Conservation (phyloP, 345 rosid genomes). For the Eucalyptus coolabah region DNA sequence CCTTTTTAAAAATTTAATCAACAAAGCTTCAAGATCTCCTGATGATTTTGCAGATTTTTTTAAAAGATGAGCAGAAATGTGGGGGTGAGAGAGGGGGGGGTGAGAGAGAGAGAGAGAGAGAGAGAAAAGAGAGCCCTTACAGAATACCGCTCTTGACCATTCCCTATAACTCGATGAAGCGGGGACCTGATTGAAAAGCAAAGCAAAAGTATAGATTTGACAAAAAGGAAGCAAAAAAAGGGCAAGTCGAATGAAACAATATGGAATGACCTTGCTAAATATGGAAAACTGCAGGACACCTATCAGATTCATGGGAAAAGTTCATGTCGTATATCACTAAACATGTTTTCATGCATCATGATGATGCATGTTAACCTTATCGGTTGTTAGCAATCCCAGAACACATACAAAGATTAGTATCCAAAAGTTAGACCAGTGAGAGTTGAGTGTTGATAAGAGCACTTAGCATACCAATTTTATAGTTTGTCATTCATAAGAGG, state of each 20-base stretch:
- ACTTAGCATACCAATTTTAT: background rate
- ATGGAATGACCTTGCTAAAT: background rate
- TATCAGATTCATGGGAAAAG: background rate
- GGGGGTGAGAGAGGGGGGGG: background rate
- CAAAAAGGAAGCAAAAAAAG: background rate
- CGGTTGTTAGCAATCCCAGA: background rate
- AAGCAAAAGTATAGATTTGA: background rate
- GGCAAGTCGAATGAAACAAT: background rate
- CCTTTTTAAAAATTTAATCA: background rate
- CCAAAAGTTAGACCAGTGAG: background rate
- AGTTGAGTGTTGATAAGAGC: background rate
- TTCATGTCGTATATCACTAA: background rate
- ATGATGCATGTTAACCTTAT: background rate
- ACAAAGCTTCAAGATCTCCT: background rate
- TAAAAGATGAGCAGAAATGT: background rate
- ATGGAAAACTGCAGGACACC: background rate
- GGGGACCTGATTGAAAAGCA: slow-evolving; percentile 44
- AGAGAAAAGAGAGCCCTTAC: slow-evolving; percentile 4
- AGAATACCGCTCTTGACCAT: slow-evolving; percentile 68
- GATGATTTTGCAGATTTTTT: background rate
- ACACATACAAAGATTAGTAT: background rate
- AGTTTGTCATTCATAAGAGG: background rate
- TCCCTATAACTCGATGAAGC: slow-evolving; percentile 72
- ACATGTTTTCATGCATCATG: background rate
- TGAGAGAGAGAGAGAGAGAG: background rate